phyloP scores from a whole-genome alignment of 257 asterid species.

The Solanum lycopersicoides region DNA sequence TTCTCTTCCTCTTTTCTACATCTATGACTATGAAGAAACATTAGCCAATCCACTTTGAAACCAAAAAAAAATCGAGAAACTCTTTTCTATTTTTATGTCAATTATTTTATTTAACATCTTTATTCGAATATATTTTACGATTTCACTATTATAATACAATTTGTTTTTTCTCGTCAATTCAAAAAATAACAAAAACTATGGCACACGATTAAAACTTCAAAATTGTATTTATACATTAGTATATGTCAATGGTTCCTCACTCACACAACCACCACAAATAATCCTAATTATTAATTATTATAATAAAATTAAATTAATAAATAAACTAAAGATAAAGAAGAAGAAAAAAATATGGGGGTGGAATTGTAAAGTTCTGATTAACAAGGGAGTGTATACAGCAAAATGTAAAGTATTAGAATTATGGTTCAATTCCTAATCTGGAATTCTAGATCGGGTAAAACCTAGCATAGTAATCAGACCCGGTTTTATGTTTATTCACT shows the following conservation, averaged over 20 bases:
- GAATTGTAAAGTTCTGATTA: background rate
- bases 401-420: background rate
- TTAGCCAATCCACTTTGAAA: background rate
- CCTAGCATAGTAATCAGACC: background rate
- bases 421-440: background rate
- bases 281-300: background rate
- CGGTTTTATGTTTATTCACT: background rate
- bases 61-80: background rate
- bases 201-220: background rate
- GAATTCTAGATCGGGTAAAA: background rate
- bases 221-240: no score
- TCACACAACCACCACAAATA: background rate
- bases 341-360: background rate
- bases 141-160: background rate
- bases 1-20: background rate
- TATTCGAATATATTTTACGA: background rate
- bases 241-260: background rate
- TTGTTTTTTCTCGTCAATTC: background rate
- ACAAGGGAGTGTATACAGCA: background rate
- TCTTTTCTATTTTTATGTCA: background rate
- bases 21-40: no score
- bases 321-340: background rate
- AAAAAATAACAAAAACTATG: background rate
- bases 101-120: background rate
- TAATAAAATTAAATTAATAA: background rate